Evolutionary conservation across 2,329 filamentous ascomycete species (phyloP).

Genomic region (Akanthomyces uredinophilus): DNA sequence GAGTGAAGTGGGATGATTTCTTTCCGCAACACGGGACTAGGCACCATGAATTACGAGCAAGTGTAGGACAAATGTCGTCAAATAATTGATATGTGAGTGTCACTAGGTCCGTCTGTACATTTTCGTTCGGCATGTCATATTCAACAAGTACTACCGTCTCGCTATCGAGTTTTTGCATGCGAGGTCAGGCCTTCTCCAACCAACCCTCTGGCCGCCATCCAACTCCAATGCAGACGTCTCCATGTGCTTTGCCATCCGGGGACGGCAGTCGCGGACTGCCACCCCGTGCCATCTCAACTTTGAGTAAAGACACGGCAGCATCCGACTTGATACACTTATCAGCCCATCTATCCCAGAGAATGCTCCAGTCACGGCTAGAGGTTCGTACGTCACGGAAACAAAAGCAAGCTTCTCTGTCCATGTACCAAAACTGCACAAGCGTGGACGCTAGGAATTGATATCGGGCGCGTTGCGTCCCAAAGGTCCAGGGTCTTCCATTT

Average conservation of each 20-base stretch:
- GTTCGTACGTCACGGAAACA: not conserved
- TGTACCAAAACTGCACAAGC: constrained; percentile 13
- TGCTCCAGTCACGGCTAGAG: constrained; percentile 18
- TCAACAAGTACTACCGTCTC: not conserved
- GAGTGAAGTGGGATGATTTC: too few species aligned
- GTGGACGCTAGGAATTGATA: constrained; percentile 10
- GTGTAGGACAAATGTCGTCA: not conserved
- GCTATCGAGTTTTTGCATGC: too few species aligned
- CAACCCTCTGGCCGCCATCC: not conserved
- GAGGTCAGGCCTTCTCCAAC: not conserved
- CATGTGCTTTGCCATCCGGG: constrained; percentile 13
- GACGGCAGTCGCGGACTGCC: constrained; percentile 12
- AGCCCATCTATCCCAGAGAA: constrained; percentile 28
- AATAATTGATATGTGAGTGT: too few species aligned
- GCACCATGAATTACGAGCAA: not conserved
- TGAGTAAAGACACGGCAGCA: not conserved
- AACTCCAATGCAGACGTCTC: not conserved
- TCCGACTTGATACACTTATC: constrained; percentile 4
- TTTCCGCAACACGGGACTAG: not conserved
- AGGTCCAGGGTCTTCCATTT: not conserved
- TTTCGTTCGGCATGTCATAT: too few species aligned
- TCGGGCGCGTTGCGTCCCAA: not conserved
- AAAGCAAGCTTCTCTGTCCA: constrained; percentile 11
- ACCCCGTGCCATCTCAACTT: not conserved
- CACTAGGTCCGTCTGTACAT: not conserved